phyloP scores from a whole-genome alignment of 78 protist genomes.

The Dictyostelium brefeldianum region DNA sequence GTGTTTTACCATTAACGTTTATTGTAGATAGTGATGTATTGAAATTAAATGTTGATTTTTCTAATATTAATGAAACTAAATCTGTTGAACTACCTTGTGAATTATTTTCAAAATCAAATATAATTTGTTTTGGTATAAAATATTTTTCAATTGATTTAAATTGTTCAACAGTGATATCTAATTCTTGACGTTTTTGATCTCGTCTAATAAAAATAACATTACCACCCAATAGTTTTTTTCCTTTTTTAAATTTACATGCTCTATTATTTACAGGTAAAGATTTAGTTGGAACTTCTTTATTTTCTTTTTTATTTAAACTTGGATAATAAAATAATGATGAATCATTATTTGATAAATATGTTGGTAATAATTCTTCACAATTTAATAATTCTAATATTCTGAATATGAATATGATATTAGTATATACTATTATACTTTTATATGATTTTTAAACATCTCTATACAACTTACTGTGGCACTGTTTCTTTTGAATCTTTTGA shows the following conservation, averaged over 20 bases:
- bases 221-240: not conserved
- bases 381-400: not conserved
- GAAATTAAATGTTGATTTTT: not conserved
- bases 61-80: not conserved
- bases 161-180: not conserved
- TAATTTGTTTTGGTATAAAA: not conserved
- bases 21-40: not conserved
- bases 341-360: not conserved
- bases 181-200: not conserved
- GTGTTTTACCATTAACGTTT: not conserved
- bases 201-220: not conserved
- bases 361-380: not conserved
- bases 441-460: too few species aligned
- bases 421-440: too few species aligned
- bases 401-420: too few species aligned
- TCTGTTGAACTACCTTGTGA: not conserved
- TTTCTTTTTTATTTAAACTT: not conserved
- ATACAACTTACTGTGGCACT: too few species aligned
- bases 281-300: not conserved
- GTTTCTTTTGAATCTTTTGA: not conserved
- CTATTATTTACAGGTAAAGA: not conserved
- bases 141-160: not conserved
- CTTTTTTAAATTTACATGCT: not conserved
- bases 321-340: not conserved
- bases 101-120: slow-evolving; percentile 14